Conservation (phyloP, 148 eudicot species). For the Linanthus parryae region DNA sequence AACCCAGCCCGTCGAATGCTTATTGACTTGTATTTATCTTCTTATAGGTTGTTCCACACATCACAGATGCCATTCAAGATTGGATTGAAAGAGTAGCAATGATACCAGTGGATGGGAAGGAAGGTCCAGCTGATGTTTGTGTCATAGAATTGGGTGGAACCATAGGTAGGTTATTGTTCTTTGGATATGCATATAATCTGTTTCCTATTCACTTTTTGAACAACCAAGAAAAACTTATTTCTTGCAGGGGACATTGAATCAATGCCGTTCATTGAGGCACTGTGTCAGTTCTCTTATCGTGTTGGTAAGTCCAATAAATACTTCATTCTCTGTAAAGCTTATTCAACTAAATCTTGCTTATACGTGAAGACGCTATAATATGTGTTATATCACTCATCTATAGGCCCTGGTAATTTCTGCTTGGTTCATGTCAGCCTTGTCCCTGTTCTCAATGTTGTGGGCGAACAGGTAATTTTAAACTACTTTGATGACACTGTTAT, state of each 20-base stretch:
- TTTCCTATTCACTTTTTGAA: neutral
- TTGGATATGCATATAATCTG: too few species aligned
- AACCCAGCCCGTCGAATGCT: too few species aligned
- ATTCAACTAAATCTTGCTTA: neutral
- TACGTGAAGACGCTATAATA: neutral
- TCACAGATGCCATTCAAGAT: too few species aligned
- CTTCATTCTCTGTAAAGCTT: neutral
- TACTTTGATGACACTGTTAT: constrained; percentile 6
- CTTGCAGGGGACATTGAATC: constrained; percentile 90
- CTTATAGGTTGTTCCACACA: too few species aligned
- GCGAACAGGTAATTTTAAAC: constrained; percentile 70
- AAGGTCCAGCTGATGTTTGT: constrained; percentile 96
- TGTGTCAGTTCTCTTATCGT: constrained; percentile 87
- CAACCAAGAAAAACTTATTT: constrained; percentile 3
- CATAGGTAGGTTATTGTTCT: constrained; percentile 79
- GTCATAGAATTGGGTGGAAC: constrained; percentile 99
- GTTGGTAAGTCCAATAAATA: constrained; percentile 52
- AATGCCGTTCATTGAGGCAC: constrained; percentile 93
- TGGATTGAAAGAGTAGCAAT: constrained; percentile 94
- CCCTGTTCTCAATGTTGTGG: constrained; percentile 87
- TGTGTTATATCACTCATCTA: too few species aligned
- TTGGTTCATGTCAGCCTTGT: constrained; percentile 96
- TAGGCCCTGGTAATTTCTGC: constrained; percentile 74
- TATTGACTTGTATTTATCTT: too few species aligned
- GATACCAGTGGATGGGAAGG: constrained; percentile 89